Conservation (phyloP, 2,329 filamentous ascomycete species). For the Pseudogymnoascus sp. region DNA sequence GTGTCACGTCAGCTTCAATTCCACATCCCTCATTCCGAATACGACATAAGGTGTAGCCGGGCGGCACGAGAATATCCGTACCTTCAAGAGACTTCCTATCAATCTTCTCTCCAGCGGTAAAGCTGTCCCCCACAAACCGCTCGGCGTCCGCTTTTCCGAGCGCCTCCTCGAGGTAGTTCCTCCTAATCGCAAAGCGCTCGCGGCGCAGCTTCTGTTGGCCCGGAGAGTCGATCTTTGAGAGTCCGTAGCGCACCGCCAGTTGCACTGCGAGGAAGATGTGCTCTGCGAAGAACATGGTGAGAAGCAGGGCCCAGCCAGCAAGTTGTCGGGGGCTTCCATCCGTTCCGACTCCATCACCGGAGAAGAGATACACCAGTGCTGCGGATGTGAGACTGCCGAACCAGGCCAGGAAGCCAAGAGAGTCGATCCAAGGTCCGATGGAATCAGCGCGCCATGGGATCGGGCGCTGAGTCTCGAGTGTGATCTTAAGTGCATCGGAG, state of each 20-base stretch:
- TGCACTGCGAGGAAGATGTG: conserved; percentile 80
- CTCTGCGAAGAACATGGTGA: conserved; percentile 78
- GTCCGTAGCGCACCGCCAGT: conserved; percentile 59
- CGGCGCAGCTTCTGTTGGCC: conserved; percentile 77
- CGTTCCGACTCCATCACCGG: conserved; percentile 54
- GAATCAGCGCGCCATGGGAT: conserved; percentile 85
- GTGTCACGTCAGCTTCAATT: conserved; percentile 53
- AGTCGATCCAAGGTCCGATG: conserved; percentile 86
- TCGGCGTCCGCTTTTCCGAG: conserved; percentile 49
- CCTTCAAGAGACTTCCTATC: conserved; percentile 57
- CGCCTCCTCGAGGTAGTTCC: conserved; percentile 55
- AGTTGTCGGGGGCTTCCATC: conserved; percentile 61
- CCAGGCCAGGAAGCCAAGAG: conserved; percentile 86
- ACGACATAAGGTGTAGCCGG: conserved; percentile 18
- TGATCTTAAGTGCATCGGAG: conserved; percentile 90
- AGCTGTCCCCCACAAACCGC: conserved; percentile 37
- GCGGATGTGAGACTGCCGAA: conserved; percentile 80
- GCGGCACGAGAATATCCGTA: conserved; percentile 26
- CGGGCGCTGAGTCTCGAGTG: conserved; percentile 77
- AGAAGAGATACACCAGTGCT: conserved; percentile 85
- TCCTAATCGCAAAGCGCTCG: conserved; percentile 68
- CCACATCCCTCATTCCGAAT: conserved; percentile 35
- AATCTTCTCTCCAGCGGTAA: conserved; percentile 51
- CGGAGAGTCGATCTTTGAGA: conserved; percentile 76
- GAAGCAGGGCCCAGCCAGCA: conserved; percentile 69